Evolutionary conservation across 345 rosid species (phyloP).

Genomic region (Eucalyptus cladocalyx): DNA sequence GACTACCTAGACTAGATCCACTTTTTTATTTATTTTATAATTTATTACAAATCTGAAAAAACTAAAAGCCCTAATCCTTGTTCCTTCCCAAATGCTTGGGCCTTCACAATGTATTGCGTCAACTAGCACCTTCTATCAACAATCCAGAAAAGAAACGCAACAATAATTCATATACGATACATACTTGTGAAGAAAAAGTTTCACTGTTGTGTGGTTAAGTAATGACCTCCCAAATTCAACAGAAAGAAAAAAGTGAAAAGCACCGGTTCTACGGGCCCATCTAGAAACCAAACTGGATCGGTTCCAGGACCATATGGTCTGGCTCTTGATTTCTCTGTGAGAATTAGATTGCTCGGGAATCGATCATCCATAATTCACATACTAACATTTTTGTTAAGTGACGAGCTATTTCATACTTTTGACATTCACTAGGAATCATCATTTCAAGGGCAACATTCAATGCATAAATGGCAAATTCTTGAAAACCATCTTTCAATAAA

Average conservation of each 20-base stretch:
- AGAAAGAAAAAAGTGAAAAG: neutral
- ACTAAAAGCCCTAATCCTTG: neutral
- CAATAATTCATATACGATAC: neutral
- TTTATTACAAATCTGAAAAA: neutral
- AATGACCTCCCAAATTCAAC: too few species aligned
- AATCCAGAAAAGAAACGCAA: neutral
- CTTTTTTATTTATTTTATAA: fast-evolving
- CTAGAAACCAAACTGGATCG: fast-evolving
- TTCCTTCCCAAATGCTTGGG: neutral
- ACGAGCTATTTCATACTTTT: neutral
- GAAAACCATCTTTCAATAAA: neutral
- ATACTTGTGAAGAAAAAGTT: too few species aligned
- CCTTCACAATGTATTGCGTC: neutral
- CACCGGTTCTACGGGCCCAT: fast-evolving
- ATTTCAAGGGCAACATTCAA: neutral
- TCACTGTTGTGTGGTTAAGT: fast-evolving
- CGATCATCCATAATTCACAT: too few species aligned
- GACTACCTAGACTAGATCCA: fast-evolving
- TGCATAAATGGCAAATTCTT: neutral
- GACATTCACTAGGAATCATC: neutral
- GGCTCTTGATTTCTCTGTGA: fast-evolving
- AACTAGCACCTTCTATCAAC: neutral
- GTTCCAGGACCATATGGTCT: neutral
- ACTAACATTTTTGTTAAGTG: neutral
- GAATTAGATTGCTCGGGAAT: fast-evolving